phyloP scores from a whole-genome alignment of 768 basidiomycete genomes.

The Saitozyma podzolica region DNA sequence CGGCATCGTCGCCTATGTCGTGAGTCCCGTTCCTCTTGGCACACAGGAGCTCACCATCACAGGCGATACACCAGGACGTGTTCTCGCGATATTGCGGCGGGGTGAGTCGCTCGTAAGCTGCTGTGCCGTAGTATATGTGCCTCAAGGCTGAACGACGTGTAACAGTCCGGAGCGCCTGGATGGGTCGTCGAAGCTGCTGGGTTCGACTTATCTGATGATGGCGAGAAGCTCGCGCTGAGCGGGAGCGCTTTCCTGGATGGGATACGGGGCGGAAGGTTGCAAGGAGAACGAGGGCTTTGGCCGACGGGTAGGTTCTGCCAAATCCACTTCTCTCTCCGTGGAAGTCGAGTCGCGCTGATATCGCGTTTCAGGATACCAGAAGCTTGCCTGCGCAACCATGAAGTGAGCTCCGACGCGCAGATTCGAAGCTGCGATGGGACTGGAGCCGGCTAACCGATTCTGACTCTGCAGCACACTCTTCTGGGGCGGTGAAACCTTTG shows the following conservation, averaged over 20 bases:
- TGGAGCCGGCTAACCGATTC: not conserved
- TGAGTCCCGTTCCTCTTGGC: conserved; percentile 59
- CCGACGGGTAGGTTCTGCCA: conserved; percentile 61
- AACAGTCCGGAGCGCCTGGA: conserved; percentile 80
- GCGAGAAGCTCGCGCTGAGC: conserved; percentile 69
- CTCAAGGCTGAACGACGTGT: not conserved
- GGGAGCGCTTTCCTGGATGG: conserved; percentile 87
- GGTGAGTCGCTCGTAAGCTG: conserved; percentile 18
- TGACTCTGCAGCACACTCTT: conserved; percentile 70
- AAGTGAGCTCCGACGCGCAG: conserved; percentile 51
- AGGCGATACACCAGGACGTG: conserved; percentile 81
- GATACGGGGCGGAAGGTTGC: conserved; percentile 64
- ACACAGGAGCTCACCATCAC: conserved; percentile 54
- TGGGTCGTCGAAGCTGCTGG: conserved; percentile 90
- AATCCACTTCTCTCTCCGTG: not conserved
- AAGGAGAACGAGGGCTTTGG: conserved; percentile 82
- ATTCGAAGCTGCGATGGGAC: not conserved
- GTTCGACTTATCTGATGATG: conserved; percentile 65
- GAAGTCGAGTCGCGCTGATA: not conserved
- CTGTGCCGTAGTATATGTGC: not conserved
- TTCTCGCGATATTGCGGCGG: conserved; percentile 95
- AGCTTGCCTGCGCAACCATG: conserved; percentile 90
- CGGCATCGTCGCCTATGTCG: conserved; percentile 47
- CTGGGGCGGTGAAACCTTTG: conserved; percentile 86
- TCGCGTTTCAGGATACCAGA: conserved; percentile 66